phyloP scores from a whole-genome alignment of 345 rosid genomes.

The Eucalyptus marginata region DNA sequence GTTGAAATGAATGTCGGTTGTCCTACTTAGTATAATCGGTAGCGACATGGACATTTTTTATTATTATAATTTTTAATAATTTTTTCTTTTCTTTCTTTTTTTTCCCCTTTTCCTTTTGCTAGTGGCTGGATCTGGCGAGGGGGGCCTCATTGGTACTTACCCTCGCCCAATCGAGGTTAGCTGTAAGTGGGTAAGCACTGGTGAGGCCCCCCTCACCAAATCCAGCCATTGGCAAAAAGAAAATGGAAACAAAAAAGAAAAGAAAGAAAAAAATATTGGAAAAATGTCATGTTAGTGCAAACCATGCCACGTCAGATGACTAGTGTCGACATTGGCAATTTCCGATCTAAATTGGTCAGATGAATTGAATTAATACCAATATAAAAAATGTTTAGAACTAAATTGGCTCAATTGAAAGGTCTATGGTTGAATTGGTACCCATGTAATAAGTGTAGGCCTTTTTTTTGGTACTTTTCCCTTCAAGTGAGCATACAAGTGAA shows the following conservation, averaged over 20 bases:
- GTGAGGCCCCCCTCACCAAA: not conserved
- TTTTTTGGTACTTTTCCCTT: not conserved
- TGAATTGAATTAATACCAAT: not conserved
- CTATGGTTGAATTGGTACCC: too few relatives aligned
- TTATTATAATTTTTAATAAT: too few relatives aligned
- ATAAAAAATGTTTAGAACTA: too few relatives aligned
- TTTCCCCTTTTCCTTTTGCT: too few relatives aligned
- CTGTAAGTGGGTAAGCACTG: too few relatives aligned
- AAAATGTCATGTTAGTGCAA: not conserved
- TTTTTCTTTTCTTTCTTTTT: too few relatives aligned
- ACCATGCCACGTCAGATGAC: fast-evolving
- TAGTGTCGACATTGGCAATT: not conserved
- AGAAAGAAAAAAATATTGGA: too few relatives aligned
- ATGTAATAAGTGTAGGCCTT: not conserved
- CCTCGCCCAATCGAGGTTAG: too few relatives aligned
- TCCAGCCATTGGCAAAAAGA: not conserved
- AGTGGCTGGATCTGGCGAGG: fast-evolving
- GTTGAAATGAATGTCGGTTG: not conserved
- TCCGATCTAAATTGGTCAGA: not conserved
- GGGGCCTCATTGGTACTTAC: too few relatives aligned
- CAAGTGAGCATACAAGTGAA: not conserved
- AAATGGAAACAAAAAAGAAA: not conserved
- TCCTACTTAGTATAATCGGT: fast-evolving
- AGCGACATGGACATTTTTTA: fast-evolving
- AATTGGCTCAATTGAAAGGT: too few relatives aligned